A percentile compares a stretch with the other conserved stretches of the same genome.
Evolutionary conservation across 495 filamentous ascomycete species (phyloP).

Genomic region (Penicillium salamii): DNA sequence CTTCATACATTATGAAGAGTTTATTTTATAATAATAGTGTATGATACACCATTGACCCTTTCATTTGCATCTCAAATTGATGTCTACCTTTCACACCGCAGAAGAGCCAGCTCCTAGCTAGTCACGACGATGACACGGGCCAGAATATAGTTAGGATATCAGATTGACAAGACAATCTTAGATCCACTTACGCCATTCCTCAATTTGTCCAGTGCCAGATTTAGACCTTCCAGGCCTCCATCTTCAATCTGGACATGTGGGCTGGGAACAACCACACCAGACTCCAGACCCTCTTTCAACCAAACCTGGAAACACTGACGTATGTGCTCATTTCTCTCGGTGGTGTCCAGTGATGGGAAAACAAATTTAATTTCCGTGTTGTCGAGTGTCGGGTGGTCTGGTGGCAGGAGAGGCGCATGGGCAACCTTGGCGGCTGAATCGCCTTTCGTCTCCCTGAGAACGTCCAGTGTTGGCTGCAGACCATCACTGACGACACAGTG

Average conservation of each 20-base stretch:
- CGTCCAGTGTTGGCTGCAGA: constrained; percentile 19
- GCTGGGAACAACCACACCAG: constrained; percentile 11
- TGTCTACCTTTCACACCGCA: too few relatives aligned
- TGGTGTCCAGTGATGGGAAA: constrained; percentile 19
- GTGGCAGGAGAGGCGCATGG: constrained; percentile 22
- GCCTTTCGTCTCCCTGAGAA: constrained; percentile 31
- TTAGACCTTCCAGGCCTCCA: constrained; percentile 12
- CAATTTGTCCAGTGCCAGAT: background rate
- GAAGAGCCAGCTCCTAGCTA: too few relatives aligned
- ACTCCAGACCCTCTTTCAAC: constrained; percentile 23
- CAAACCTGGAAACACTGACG: constrained; percentile 36
- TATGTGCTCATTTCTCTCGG: constrained; percentile 24
- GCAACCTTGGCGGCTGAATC: constrained; percentile 10
- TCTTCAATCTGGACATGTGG: constrained; percentile 17
- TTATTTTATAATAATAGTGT: background rate
- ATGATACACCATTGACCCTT: too few relatives aligned
- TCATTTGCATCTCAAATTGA: too few relatives aligned
- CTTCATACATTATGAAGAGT: background rate
- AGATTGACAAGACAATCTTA: background rate
- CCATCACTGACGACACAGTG: constrained; percentile 16
- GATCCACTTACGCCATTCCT: background rate
- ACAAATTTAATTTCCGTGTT: constrained; percentile 32
- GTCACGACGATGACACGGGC: too few relatives aligned
- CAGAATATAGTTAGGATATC: too few relatives aligned
- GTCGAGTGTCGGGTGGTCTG: constrained; percentile 23